Evolutionary conservation across 108 stramenopile genomes (phyloP).

Genomic region (Schizochytrium sp.): DNA sequence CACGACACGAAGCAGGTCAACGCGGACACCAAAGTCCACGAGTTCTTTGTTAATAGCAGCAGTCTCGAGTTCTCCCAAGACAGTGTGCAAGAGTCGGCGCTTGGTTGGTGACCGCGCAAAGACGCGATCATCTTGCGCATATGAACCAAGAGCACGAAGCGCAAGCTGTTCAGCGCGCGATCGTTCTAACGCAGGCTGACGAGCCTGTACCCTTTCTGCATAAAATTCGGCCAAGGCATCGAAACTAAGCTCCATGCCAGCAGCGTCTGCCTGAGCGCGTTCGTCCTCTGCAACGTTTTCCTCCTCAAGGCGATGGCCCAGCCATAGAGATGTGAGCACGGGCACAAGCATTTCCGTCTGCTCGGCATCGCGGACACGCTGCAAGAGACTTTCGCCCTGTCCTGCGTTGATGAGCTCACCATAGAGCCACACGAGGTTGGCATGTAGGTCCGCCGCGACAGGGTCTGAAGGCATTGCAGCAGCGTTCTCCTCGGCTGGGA

Average conservation of each 20-base stretch:
- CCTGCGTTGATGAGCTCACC: not conserved
- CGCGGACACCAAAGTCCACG: not conserved
- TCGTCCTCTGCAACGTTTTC: not conserved
- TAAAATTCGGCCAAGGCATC: not conserved
- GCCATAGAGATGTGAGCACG: not conserved
- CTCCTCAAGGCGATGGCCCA: constrained; percentile 1
- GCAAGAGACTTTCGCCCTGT: not conserved
- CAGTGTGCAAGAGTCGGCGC: not conserved
- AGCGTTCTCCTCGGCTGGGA: too few species aligned
- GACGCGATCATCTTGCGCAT: not conserved
- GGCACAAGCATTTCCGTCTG: not conserved
- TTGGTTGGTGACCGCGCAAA: not conserved
- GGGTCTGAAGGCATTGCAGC: not conserved
- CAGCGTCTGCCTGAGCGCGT: not conserved
- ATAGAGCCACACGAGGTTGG: not conserved
- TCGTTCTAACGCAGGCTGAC: not conserved
- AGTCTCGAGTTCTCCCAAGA: not conserved
- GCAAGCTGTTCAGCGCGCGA: not conserved
- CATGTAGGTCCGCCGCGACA: not conserved
- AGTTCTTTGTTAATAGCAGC: not conserved
- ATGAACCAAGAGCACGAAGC: not conserved
- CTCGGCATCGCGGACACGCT: not conserved
- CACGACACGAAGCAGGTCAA: constrained; percentile 33
- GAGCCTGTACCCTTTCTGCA: not conserved
- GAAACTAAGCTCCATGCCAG: not conserved